Evolutionary conservation across 1,284 basidiomycete species (phyloP), one percentile per base, ranked within the genome.

Genomic region (Boletellus deceptivus): DNA sequence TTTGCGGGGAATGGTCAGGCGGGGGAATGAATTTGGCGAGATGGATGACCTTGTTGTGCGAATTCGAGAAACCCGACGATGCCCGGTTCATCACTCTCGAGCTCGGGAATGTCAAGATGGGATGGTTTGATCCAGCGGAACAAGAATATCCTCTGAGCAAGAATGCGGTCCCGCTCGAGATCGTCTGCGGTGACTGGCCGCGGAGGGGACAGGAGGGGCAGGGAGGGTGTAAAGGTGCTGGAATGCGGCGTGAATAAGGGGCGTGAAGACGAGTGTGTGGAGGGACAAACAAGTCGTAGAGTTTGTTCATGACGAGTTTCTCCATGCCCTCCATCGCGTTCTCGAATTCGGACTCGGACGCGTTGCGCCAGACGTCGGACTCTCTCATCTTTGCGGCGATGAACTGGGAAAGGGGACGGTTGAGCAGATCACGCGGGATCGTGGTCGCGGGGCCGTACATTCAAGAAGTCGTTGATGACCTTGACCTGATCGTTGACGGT

Each of bases 311-410:
- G 60, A 99, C 93, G 10, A 99, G 82, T 72, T 99, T 99, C 78
- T 99, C 96, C 93, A 99, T 98, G 46, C 94, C 95, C 72, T 99
- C 96, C 74, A 93, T 84, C 0, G 95, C 93, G 61, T 98, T 95
- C 54, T 98, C 97, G 60, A 99, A 98, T 67, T 99, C 95, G 4
- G 74, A 74, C 22, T 91, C 86, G 4, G 82, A 77, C 5, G 80
- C 80, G 53, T 82, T 83, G 61, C 81, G 83, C 93, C 93, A 96
- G 1, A 86, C 72, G 37, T 96, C 93, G 40, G 80, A 80, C 55
- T 84, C 82, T n/a, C 82, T 76, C 94, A 98, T 98, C 63, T 90
- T 89, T 31, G 72, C 75, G 0, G 86, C 75, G 59, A 97, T 97
- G 65, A 98, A 98, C 89, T 95, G 64, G 6, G 49, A 24, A 52